Evolutionary conservation across 345 rosid genomes (phyloP).

Genomic region (Populus nigra): DNA sequence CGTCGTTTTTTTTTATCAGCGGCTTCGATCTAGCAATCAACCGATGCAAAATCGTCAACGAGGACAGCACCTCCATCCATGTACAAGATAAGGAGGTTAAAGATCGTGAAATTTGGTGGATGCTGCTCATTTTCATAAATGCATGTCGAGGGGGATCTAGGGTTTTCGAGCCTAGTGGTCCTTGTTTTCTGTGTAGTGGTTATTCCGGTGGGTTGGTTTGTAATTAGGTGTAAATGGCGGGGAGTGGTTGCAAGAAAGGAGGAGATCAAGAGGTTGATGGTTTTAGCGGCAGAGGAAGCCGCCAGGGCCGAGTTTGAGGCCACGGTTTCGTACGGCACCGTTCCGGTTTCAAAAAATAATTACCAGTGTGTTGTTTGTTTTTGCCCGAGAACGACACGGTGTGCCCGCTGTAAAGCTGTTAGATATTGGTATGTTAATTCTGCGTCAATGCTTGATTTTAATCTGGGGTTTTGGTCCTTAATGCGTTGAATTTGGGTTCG

Average conservation of each 20-base stretch:
- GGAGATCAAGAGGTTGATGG: constrained; percentile 73
- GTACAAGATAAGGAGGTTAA: background rate
- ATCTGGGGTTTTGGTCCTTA: background rate
- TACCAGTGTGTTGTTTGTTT: constrained; percentile 77
- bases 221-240: constrained; percentile 72
- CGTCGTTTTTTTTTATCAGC: constrained; percentile 14
- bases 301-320: constrained; percentile 86
- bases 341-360: constrained; percentile 27
- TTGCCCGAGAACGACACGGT: constrained; percentile 69
- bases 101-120: background rate
- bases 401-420: constrained; percentile 82
- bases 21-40: constrained; percentile 18
- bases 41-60: constrained; percentile 26
- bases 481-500: background rate
- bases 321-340: constrained; percentile 39
- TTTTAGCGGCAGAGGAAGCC: constrained; percentile 78
- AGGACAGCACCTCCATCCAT: background rate
- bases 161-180: constrained; percentile 72
- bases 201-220: constrained; percentile 42
- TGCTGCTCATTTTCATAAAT: constrained; percentile 59
- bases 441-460: background rate
- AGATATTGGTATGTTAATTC: constrained; percentile 73
- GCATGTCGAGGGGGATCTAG: constrained; percentile 79
- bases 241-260: constrained; percentile 50
- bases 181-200: constrained; percentile 45